A percentile compares a stretch with the other conserved stretches of the same genome.
phyloP scores from a whole-genome alignment of 441 rosid species.

The Lepidium campestre region DNA sequence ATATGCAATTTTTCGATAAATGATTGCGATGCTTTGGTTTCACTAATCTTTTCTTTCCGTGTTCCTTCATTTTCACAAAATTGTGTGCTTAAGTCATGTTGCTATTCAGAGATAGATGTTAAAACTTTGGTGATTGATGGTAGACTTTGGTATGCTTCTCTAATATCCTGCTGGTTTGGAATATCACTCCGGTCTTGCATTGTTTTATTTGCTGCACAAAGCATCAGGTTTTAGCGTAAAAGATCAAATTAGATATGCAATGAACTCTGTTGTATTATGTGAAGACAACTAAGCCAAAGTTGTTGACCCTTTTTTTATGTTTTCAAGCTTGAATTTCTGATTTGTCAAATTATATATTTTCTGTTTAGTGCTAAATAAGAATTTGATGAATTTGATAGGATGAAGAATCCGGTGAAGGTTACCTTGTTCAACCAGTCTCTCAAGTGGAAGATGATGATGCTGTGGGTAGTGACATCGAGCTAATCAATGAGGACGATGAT shows the following conservation, averaged over 20 bases:
- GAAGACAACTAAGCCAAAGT: background rate
- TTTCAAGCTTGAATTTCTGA: background rate
- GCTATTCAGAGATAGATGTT: background rate
- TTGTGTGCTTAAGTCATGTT: background rate
- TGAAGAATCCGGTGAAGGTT: slow-evolving; percentile 56
- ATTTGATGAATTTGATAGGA: slow-evolving; percentile 33
- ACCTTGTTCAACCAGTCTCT: slow-evolving; percentile 55
- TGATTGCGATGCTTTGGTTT: background rate
- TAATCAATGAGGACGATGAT: slow-evolving; percentile 40
- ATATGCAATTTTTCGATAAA: background rate
- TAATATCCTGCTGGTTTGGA: background rate
- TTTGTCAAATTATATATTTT: background rate
- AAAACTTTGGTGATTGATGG: background rate
- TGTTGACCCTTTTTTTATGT: background rate
- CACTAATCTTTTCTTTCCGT: background rate
- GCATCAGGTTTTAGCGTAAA: background rate
- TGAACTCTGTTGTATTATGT: background rate
- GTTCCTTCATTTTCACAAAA: background rate
- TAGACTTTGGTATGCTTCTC: background rate
- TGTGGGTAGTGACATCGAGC: slow-evolving; percentile 41
- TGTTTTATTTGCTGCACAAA: background rate
- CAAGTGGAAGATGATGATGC: slow-evolving; percentile 44
- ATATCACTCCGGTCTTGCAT: background rate
- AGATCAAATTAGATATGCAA: background rate
- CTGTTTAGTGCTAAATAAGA: background rate